A percentile compares a stretch with the other conserved stretches of the same genome.
phyloP scores from a whole-genome alignment of 1,284 basidiomycete species.

The Farysia itapuensis region DNA sequence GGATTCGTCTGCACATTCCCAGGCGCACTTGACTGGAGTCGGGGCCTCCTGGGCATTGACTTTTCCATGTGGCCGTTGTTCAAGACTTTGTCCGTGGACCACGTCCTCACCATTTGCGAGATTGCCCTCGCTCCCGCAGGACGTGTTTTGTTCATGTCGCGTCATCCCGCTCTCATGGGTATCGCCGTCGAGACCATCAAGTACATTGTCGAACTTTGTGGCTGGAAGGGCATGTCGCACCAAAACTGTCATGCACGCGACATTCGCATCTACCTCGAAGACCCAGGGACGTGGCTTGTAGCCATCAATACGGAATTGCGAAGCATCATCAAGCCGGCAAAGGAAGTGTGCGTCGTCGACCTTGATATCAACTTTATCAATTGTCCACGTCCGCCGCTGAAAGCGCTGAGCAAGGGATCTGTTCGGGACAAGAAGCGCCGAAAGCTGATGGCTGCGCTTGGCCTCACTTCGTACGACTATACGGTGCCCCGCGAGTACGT shows the following conservation, averaged over 20 bases:
- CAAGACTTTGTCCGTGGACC: constrained; percentile 89
- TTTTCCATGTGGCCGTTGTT: constrained; percentile 97
- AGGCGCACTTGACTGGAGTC: constrained; percentile 62
- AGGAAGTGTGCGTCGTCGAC: constrained; percentile 82
- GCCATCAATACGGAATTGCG: constrained; percentile 83
- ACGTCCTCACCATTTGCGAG: constrained; percentile 90
- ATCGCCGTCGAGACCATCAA: constrained; percentile 84
- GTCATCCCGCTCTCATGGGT: constrained; percentile 87
- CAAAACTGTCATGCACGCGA: constrained; percentile 73
- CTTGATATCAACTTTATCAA: constrained; percentile 88
- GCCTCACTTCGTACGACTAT: constrained; percentile 41
- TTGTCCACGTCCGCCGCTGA: constrained; percentile 76
- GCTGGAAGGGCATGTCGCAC: constrained; percentile 79
- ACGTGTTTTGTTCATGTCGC: constrained; percentile 82
- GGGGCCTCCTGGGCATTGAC: constrained; percentile 61
- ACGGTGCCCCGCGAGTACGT: constrained; percentile 72
- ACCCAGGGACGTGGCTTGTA: constrained; percentile 82
- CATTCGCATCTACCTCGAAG: constrained; percentile 75
- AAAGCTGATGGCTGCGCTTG: constrained; percentile 63
- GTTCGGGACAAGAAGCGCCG: constrained; percentile 81
- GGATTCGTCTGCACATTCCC: constrained; percentile 56
- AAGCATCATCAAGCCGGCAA: constrained; percentile 72
- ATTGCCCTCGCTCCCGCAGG: constrained; percentile 92
- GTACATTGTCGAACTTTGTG: constrained; percentile 87
- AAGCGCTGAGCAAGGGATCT: constrained; percentile 76